Conservation (phyloP, 176 grass and related monocot species). For the Musa schizocarpa region DNA sequence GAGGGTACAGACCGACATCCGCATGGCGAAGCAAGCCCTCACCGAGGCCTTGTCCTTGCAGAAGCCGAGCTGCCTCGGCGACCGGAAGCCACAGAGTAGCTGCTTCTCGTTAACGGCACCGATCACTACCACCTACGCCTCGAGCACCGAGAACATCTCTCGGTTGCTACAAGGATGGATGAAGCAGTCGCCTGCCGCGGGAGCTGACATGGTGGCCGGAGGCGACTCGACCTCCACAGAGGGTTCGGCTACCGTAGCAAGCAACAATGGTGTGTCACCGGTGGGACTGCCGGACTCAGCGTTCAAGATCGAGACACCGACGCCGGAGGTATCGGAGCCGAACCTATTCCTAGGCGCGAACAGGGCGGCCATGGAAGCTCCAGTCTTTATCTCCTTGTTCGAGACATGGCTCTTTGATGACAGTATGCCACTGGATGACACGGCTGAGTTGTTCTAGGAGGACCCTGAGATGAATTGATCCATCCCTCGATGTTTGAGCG, state of each 20-base stretch:
- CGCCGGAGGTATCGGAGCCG: slow-evolving; percentile 25
- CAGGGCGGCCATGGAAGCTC: too few relatives aligned
- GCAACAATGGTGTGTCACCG: not conserved
- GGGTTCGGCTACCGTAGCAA: not conserved
- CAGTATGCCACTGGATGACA: too few relatives aligned
- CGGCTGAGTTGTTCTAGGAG: too few relatives aligned
- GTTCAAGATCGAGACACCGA: slow-evolving; percentile 16
- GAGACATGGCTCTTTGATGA: too few relatives aligned
- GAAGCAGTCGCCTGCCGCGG: slow-evolving; percentile 11
- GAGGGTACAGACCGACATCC: slow-evolving; percentile 84
- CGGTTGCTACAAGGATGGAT: slow-evolving; percentile 75
- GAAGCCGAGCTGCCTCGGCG: not conserved
- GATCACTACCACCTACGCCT: slow-evolving; percentile 45
- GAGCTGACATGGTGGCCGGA: slow-evolving; percentile 23
- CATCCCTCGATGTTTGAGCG: too few relatives aligned
- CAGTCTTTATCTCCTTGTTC: too few relatives aligned
- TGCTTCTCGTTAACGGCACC: too few relatives aligned
- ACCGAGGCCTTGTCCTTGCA: slow-evolving; percentile 72
- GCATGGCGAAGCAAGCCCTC: slow-evolving; percentile 75
- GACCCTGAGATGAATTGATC: too few relatives aligned
- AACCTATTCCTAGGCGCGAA: too few relatives aligned
- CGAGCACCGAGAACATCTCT: slow-evolving; percentile 86
- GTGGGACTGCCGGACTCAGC: not conserved
- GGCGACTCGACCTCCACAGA: slow-evolving; percentile 34
- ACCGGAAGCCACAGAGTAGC: too few relatives aligned